These are phyloP conservation scores for Ascocoryne sarcoides DNA, from an alignment of 2,329 filamentous ascomycete genomes.

Conservation along the genomic window DNA sequence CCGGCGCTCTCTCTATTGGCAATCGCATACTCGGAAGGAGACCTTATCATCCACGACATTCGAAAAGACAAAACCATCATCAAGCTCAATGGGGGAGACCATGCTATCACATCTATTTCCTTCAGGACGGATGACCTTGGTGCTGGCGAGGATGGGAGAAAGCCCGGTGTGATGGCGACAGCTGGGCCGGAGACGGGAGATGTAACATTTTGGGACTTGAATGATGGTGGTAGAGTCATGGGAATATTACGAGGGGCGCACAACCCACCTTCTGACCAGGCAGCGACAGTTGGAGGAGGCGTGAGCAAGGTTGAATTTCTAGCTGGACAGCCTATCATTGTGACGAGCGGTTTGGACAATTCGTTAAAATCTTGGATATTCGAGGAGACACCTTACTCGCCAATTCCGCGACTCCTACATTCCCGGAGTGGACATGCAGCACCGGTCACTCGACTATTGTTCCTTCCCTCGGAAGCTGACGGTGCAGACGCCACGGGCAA, in stretches of 20 bases:
- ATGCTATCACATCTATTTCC: slow-evolving; percentile 70
- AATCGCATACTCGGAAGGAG: slow-evolving; percentile 75
- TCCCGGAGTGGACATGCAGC: slow-evolving; percentile 81
- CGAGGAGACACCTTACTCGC: slow-evolving; percentile 82
- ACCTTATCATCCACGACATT: slow-evolving; percentile 73
- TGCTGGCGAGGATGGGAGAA: slow-evolving; percentile 76
- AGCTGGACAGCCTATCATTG: slow-evolving; percentile 75
- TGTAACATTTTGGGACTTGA: slow-evolving; percentile 93
- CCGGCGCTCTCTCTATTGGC: slow-evolving; percentile 79
- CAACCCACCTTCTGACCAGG: slow-evolving; percentile 53
- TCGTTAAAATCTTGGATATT: slow-evolving; percentile 95
- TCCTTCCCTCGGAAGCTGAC: slow-evolving; percentile 81
- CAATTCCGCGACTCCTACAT: slow-evolving; percentile 78
- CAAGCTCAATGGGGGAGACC: slow-evolving; percentile 56
- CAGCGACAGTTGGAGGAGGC: slow-evolving; percentile 57
- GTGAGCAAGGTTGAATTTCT: slow-evolving; percentile 86
- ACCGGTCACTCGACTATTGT: slow-evolving; percentile 72
- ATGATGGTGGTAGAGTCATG: slow-evolving; percentile 76
- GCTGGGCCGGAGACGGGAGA: slow-evolving; percentile 72
- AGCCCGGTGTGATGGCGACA: slow-evolving; percentile 90
- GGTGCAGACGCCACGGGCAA: slow-evolving; percentile 83
- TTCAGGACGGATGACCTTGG: slow-evolving; percentile 87
- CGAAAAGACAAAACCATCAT: slow-evolving; percentile 67
- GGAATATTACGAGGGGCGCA: slow-evolving; percentile 84
- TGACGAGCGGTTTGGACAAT: slow-evolving; percentile 89